Percentiles rank a stretch among this genome's conserved stretches.
These are phyloP conservation scores for Nitzschia sp. DNA, from an alignment of 108 stramenopile genomes.

Conservation along the genomic window DNA sequence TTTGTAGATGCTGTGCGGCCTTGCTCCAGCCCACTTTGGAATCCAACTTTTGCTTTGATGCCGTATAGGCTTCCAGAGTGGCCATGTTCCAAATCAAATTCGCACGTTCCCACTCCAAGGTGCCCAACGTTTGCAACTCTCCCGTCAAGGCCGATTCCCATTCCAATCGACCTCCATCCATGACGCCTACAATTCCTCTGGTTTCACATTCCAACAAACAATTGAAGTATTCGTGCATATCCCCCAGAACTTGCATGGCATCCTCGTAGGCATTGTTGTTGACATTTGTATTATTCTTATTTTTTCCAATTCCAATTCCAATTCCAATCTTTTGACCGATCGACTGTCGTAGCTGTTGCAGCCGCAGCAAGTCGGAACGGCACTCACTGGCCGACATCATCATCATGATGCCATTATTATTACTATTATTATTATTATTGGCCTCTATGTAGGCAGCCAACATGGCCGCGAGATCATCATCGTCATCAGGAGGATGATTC, in stretches of 20 bases:
- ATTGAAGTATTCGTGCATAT: constrained; percentile 31
- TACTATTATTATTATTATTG: background rate
- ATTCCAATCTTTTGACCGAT: constrained; percentile 6
- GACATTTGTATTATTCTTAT: too few relatives aligned
- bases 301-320: too few relatives aligned
- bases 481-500: too few relatives aligned
- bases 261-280: constrained; percentile 10
- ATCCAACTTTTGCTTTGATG: constrained; percentile 14
- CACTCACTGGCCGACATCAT: background rate
- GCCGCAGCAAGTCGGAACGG: constrained; percentile 24
- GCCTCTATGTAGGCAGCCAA: constrained; percentile 15
- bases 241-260: background rate
- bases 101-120: constrained; percentile 41
- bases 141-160: constrained; percentile 32
- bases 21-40: constrained; percentile 28
- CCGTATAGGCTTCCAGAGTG: constrained; percentile 35
- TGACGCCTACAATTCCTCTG: constrained; percentile 6
- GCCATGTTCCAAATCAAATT: constrained; percentile 55
- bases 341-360: constrained; percentile 5
- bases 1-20: constrained; percentile 38
- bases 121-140: constrained; percentile 6
- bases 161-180: constrained; percentile 1
- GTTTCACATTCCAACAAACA: constrained; percentile 35
- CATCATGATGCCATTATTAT: background rate
- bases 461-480: constrained; percentile 26